Percentiles rank a stretch among this genome's conserved stretches.
Evolutionary conservation across 345 rosid species (phyloP).

Genomic region (Populus nigra): DNA sequence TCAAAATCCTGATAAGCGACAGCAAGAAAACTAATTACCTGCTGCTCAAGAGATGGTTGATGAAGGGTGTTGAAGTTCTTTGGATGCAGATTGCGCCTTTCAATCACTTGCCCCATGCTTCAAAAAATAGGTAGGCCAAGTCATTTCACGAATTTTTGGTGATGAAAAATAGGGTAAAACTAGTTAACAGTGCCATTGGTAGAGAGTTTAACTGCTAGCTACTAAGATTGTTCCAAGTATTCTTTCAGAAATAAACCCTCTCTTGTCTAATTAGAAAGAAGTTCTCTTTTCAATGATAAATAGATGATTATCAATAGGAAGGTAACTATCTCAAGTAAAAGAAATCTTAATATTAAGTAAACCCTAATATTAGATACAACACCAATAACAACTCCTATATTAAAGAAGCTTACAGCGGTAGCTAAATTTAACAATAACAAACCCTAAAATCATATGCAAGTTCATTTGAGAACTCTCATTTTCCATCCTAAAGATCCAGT

Average conservation of each 20-base stretch:
- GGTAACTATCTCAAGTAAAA: not conserved
- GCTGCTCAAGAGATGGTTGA: slow-evolving; percentile 32
- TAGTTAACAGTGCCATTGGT: too few relatives aligned
- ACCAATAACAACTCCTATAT: not conserved
- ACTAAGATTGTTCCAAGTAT: not conserved
- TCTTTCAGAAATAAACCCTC: too few relatives aligned
- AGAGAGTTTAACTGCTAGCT: not conserved
- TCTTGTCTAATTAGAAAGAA: not conserved
- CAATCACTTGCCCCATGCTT: slow-evolving; percentile 37
- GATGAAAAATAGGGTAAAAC: too few relatives aligned
- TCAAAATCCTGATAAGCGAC: not conserved
- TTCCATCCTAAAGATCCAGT: too few relatives aligned
- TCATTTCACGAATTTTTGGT: too few relatives aligned
- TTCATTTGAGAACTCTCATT: too few relatives aligned
- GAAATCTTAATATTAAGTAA: too few relatives aligned
- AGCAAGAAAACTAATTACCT: slow-evolving; percentile 18
- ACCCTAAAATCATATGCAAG: not conserved
- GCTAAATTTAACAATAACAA: not conserved
- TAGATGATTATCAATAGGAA: too few relatives aligned
- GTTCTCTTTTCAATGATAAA: not conserved
- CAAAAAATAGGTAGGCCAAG: not conserved
- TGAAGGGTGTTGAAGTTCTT: slow-evolving; percentile 12
- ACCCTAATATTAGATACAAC: not conserved
- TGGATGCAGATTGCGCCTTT: slow-evolving; percentile 24
- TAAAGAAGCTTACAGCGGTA: not conserved